Conservation (phyloP, 768 basidiomycete genomes). For the Leccinum boreale region DNA sequence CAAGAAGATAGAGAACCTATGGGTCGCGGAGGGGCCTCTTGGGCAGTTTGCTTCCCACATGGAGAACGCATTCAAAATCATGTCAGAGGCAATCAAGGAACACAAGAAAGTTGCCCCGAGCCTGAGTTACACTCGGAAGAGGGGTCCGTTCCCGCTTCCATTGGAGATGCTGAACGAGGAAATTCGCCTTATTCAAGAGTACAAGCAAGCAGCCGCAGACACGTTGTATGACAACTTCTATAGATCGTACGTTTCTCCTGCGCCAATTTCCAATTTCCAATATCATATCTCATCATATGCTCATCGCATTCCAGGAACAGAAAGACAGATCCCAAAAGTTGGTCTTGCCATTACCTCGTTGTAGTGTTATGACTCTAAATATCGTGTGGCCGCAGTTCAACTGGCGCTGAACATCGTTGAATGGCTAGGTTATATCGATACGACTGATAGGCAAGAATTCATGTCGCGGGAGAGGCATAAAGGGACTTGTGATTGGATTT, state of each 20-base stretch:
- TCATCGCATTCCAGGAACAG: slow-evolving; percentile 11
- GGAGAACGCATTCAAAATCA: slow-evolving; percentile 14
- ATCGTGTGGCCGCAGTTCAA: slow-evolving; percentile 15
- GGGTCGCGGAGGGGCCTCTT: slow-evolving; percentile 16
- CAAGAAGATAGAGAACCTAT: slow-evolving; percentile 18
- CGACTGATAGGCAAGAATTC: slow-evolving; percentile 23
- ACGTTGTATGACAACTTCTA: slow-evolving; percentile 21
- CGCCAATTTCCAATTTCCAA: too few relatives aligned
- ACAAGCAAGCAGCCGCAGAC: slow-evolving; percentile 17
- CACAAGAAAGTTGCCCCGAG: slow-evolving; percentile 13
- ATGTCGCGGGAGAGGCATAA: slow-evolving; percentile 23
- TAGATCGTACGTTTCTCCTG: slow-evolving; percentile 9
- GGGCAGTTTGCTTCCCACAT: slow-evolving; percentile 21
- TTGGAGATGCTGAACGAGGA: slow-evolving; percentile 24
- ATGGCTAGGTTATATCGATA: slow-evolving; percentile 25
- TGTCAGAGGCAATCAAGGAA: slow-evolving; percentile 21
- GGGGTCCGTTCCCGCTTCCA: slow-evolving; percentile 21
- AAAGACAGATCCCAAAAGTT: slow-evolving; percentile 24
- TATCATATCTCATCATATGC: background rate
- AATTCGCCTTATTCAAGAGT: slow-evolving; percentile 17
- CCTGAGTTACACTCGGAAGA: slow-evolving; percentile 1
- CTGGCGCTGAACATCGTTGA: slow-evolving; percentile 18
- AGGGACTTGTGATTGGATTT: slow-evolving; percentile 26
- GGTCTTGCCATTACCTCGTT: background rate
- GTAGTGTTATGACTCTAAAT: slow-evolving; percentile 1